Evolutionary conservation across 495 filamentous ascomycete genomes (phyloP).

Genomic region (Opeltia flavorubescens): DNA sequence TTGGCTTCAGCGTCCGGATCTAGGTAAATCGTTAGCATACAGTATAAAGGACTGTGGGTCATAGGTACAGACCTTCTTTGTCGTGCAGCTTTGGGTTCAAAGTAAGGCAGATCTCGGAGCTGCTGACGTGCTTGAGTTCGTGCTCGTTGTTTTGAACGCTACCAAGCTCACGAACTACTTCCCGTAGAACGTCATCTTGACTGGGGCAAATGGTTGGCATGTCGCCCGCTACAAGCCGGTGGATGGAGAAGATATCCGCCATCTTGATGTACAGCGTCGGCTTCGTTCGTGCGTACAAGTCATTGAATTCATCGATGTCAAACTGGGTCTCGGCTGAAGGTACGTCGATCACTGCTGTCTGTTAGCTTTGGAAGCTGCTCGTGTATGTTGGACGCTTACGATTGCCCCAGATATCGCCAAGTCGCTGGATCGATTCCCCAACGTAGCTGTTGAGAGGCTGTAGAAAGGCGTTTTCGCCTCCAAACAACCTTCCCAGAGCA

Average conservation of each 20-base stretch:
- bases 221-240: constrained; percentile 72
- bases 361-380: too few relatives aligned
- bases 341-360: constrained; percentile 60
- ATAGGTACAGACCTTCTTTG: constrained; percentile 43
- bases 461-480: constrained; percentile 86
- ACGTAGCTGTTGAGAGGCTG: constrained; percentile 88
- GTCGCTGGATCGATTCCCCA: constrained; percentile 66
- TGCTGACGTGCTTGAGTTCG: constrained; percentile 75
- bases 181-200: constrained; percentile 77
- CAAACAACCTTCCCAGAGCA: constrained; percentile 72
- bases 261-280: constrained; percentile 98
- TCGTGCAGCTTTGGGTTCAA: constrained; percentile 86
- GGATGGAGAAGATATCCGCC: constrained; percentile 92
- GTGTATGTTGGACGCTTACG: constrained; percentile 27
- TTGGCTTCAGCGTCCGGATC: constrained; percentile 89
- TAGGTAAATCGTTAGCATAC: constrained; percentile 10
- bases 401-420: constrained; percentile 59
- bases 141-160: constrained; percentile 91
- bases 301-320: constrained; percentile 97
- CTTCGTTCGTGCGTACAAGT: constrained; percentile 88
- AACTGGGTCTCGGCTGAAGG: constrained; percentile 79
- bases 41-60: constrained; percentile 2
- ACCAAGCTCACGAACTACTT: constrained; percentile 83
- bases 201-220: constrained; percentile 59
- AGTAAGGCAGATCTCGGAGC: constrained; percentile 82